Evolutionary conservation across 2,329 filamentous ascomycete species (phyloP), one percentile per base, ranked within the genome.

Genomic region (Phialocephala subalpina): DNA sequence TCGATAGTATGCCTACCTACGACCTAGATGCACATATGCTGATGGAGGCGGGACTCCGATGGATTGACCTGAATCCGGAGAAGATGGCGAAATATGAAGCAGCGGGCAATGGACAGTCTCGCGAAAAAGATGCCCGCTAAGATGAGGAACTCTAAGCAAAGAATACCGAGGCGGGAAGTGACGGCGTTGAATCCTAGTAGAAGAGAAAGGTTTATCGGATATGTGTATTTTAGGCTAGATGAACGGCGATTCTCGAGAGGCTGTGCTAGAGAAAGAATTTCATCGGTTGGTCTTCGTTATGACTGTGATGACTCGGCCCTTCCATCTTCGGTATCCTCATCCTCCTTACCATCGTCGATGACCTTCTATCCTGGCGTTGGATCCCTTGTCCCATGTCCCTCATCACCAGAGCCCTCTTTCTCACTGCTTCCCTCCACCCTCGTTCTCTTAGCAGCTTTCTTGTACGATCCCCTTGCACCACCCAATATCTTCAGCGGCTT

Each of bases 401-500:
- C 45, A 22, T 49, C n/a, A 2, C 7, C 45, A 18, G n/a, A 25
- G 6, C 38, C 55, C 7, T 36, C 55, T 5, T 38, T 33, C 29
- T 22, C 29, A 22, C 55, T 57, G 16, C 20, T 25, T 12, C 3
- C 22, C 8, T 38, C 55, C 6, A 12, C 55, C 29, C 55, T 57
- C 33, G 29, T n/a, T 11, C 55, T 20, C 33, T 57, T 57, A 3
- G 33, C 29, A 2, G 2, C 33, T 22, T 25, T 40, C 22, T 25
- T 36, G 22, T 57, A 57, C 36, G 55, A 22, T 1, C 65, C 61
- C n/a, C 62, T 67, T 18, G 40, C 14, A 27, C 20, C 36, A 12
- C 40, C 25, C 33, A 58, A 38, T 6, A 8, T 57, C 14, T 73
- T 72, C 9, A 92, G 82, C 3, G 85, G 83, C 73, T 82, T 80